Evolutionary conservation across 345 rosid genomes (phyloP).

Genomic region (Geranium rotundifolium): DNA sequence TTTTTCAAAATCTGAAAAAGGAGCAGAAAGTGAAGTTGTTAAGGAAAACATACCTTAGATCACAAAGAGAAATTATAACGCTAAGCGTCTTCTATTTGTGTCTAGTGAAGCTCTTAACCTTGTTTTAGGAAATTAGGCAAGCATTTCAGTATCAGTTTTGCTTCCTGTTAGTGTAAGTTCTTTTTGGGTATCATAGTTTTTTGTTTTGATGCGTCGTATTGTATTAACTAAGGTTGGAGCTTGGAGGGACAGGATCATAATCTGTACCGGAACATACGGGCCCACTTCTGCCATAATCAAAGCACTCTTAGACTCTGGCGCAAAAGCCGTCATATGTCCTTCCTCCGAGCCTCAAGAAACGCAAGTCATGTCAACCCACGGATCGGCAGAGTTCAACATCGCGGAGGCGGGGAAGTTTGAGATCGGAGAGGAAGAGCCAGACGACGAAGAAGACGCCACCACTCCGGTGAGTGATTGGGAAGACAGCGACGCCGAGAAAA

Average conservation of each 20-base stretch:
- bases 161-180: background rate
- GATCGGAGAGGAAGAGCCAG: conserved; percentile 85
- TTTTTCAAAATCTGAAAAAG: no score
- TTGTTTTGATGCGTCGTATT: no score
- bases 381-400: conserved; percentile 34
- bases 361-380: conserved; percentile 34
- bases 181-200: no score
- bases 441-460: conserved; percentile 48
- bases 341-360: conserved; percentile 58
- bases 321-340: conserved; percentile 74
- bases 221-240: conserved; percentile 59
- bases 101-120: no score
- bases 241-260: conserved; percentile 92
- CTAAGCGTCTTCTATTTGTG: no score
- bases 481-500: conserved; percentile 68
- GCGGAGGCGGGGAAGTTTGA: conserved; percentile 73
- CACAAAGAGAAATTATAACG: no score
- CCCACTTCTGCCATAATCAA: conserved; percentile 47
- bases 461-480: conserved; percentile 93
- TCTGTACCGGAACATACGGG: conserved; percentile 79
- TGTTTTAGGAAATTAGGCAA: background rate
- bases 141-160: background rate
- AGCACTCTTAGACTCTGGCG: conserved; percentile 78
- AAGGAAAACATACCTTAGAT: no score
- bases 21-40: no score